These are phyloP conservation scores for Striga asiatica DNA, from an alignment of 257 asterid genomes.

Conservation along the genomic window DNA sequence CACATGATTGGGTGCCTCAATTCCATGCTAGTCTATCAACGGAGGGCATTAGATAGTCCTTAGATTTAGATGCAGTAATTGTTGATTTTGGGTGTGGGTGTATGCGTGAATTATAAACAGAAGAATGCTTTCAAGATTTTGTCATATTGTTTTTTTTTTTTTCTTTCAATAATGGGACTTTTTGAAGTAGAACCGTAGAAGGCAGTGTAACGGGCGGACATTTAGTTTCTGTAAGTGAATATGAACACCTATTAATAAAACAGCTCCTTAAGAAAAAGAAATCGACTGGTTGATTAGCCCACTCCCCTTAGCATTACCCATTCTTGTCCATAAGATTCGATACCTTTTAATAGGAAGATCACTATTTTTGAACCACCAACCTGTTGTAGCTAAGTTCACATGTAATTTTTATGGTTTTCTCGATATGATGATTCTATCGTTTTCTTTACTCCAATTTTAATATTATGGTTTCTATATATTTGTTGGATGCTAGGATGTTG, in stretches of 20 bases:
- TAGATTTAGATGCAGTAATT: neutral
- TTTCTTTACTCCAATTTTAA: neutral
- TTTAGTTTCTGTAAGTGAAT: no score
- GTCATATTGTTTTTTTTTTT: neutral
- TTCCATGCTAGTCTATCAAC: neutral
- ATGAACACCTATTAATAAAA: no score
- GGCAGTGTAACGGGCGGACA: neutral
- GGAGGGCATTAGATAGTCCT: neutral
- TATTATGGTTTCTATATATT: neutral
- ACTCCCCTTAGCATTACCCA: no score
- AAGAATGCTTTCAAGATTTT: neutral
- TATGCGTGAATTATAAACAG: neutral
- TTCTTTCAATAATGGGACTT: neutral
- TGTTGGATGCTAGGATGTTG: neutral
- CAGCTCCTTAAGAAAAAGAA: no score
- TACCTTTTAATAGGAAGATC: no score
- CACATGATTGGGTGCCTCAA: slow-evolving; percentile 6
- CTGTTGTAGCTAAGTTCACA: neutral
- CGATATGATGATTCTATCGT: neutral
- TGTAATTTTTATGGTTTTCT: neutral
- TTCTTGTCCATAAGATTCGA: no score
- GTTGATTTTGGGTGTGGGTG: neutral
- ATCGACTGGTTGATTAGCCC: no score
- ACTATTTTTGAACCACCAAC: no score
- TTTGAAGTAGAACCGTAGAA: neutral